phyloP scores from a whole-genome alignment of 768 basidiomycete genomes.

The Pleurotus tuoliensis region DNA sequence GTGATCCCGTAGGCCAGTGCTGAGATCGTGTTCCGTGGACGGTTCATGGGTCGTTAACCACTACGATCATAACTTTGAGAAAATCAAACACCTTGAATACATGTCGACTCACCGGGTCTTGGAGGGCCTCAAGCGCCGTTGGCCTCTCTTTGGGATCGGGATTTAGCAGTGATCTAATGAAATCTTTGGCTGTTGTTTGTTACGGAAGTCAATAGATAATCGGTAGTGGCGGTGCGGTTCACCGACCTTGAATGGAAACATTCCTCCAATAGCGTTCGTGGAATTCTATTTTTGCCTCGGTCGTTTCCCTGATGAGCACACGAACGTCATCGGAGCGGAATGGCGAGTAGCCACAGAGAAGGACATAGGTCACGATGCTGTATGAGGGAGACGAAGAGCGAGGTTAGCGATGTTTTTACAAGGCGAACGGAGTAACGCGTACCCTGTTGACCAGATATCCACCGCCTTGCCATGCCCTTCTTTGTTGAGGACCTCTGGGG shows the following conservation, averaged over 20 bases:
- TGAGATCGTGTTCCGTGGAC: constrained; percentile 72
- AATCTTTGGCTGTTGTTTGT: constrained; percentile 66
- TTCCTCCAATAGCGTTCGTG: constrained; percentile 96
- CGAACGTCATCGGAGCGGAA: constrained; percentile 82
- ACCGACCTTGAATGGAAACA: constrained; percentile 68
- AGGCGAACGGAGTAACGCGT: constrained; percentile 19
- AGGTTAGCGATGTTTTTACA: background rate
- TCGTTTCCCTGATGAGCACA: constrained; percentile 80
- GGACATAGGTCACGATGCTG: constrained; percentile 92
- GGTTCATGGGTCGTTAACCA: constrained; percentile 72
- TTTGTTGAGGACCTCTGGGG: constrained; percentile 82
- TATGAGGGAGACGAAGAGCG: background rate
- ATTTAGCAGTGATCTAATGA: constrained; percentile 69
- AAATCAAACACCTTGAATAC: too few species aligned
- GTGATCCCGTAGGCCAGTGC: constrained; percentile 69
- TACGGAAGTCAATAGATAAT: too few species aligned
- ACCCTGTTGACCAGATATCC: constrained; percentile 94
- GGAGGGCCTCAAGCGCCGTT: constrained; percentile 68
- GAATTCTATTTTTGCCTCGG: constrained; percentile 80
- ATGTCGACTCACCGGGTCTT: constrained; percentile 50
- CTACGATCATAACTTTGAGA: constrained; percentile 23
- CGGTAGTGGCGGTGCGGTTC: too few species aligned
- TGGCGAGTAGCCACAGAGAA: constrained; percentile 93
- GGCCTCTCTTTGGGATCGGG: constrained; percentile 69
- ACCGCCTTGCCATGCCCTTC: constrained; percentile 89